These are phyloP conservation scores for Teunomyces aglyptinius DNA, from an alignment of 805 yeast species.

Conservation along the genomic window DNA sequence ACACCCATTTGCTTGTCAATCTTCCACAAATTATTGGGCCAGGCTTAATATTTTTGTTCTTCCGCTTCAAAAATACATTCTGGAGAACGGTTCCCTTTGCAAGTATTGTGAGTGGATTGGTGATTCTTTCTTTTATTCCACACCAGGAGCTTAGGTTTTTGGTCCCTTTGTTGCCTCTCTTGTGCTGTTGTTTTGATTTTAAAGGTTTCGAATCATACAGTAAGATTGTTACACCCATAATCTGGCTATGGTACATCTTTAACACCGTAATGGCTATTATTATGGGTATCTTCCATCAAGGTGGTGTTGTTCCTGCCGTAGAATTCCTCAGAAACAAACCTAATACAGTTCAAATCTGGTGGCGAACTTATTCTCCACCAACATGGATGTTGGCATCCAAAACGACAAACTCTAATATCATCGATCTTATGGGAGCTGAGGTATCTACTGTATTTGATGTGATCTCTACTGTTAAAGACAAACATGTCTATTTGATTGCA, in stretches of 20 bases:
- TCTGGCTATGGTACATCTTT: slow-evolving; percentile 59
- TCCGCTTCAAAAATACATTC: slow-evolving; percentile 33
- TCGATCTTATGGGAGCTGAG: slow-evolving; percentile 54
- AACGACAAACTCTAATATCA: slow-evolving; percentile 5
- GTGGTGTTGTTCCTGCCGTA: slow-evolving; percentile 77
- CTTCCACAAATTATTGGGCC: slow-evolving; percentile 87
- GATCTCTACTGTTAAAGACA: neutral
- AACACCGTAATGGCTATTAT: slow-evolving; percentile 57
- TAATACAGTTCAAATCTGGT: slow-evolving; percentile 61
- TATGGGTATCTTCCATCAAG: slow-evolving; percentile 86
- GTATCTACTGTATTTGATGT: slow-evolving; percentile 1
- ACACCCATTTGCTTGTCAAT: slow-evolving; percentile 72
- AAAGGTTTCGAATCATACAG: slow-evolving; percentile 17
- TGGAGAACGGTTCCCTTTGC: slow-evolving; percentile 55
- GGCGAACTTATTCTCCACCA: slow-evolving; percentile 95
- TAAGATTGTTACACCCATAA: slow-evolving; percentile 17
- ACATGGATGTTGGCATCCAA: slow-evolving; percentile 61
- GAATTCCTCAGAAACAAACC: slow-evolving; percentile 28
- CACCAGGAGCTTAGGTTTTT: slow-evolving; percentile 95
- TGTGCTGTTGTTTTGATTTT: slow-evolving; percentile 56
- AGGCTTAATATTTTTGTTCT: slow-evolving; percentile 47
- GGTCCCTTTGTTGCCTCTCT: slow-evolving; percentile 71
- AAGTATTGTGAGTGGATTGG: slow-evolving; percentile 60
- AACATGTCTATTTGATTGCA: slow-evolving; percentile 29
- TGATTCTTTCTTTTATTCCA: slow-evolving; percentile 66